These are phyloP conservation scores for Cyberlindnera mrakii DNA, from an alignment of 805 yeast genomes.

Conservation along the genomic window DNA sequence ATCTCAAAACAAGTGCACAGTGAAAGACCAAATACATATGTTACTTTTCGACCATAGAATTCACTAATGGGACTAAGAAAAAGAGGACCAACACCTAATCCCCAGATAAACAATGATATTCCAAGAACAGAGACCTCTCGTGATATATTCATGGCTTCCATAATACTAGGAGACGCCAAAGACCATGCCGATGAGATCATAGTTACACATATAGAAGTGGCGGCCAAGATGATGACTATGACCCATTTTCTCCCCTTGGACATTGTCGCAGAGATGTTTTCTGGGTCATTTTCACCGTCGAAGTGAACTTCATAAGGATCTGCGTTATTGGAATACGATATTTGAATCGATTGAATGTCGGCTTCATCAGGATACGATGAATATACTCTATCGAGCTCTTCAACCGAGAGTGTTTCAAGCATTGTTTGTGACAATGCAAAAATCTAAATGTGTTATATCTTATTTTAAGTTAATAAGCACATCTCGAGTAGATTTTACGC, in stretches of 20 bases:
- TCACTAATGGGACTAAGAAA: constrained; percentile 65
- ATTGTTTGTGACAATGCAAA: too few relatives aligned
- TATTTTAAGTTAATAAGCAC: too few relatives aligned
- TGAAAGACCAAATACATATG: constrained; percentile 54
- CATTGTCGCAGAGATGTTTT: constrained; percentile 28
- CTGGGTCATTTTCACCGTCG: constrained; percentile 23
- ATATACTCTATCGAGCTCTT: not conserved
- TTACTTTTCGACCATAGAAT: constrained; percentile 53
- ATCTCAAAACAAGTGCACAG: constrained; percentile 53
- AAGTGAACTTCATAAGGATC: constrained; percentile 26
- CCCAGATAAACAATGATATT: constrained; percentile 61
- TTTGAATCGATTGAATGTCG: constrained; percentile 8
- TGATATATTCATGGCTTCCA: constrained; percentile 41
- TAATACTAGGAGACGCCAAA: constrained; percentile 48
- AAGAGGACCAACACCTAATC: constrained; percentile 64
- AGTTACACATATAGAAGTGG: constrained; percentile 55
- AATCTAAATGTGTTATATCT: too few relatives aligned
- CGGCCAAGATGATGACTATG: constrained; percentile 46
- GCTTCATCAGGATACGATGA: constrained; percentile 17
- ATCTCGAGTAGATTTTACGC: too few relatives aligned
- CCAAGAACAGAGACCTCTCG: constrained; percentile 50
- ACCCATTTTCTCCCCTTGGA: constrained; percentile 49
- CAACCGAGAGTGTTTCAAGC: not conserved
- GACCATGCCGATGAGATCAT: constrained; percentile 68
- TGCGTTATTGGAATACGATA: not conserved